Conservation (phyloP, 192 early-diverging fungal species). For the Coemansia sp. region DNA sequence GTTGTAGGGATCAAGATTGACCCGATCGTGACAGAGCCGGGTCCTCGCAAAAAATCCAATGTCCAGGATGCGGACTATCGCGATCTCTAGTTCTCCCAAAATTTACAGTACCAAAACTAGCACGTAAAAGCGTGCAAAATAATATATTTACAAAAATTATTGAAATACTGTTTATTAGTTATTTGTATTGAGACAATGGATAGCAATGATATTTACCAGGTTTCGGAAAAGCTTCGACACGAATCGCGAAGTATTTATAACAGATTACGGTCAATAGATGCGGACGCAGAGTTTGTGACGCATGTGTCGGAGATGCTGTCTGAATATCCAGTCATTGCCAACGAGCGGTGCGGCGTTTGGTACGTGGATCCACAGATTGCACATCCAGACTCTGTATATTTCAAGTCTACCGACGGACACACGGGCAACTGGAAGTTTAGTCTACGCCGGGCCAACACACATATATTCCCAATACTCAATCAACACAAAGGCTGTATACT, state of each 20-base stretch:
- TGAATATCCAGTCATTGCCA: constrained; percentile 67
- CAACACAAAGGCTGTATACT: constrained; percentile 68
- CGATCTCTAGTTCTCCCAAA: constrained; percentile 22
- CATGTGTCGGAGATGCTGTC: constrained; percentile 59
- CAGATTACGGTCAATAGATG: constrained; percentile 72
- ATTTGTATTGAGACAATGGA: not conserved
- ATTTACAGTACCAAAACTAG: not conserved
- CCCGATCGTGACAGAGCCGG: constrained; percentile 5
- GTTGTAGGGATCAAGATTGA: not conserved
- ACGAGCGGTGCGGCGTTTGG: constrained; percentile 88
- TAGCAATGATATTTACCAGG: constrained; percentile 10
- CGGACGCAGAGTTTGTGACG: constrained; percentile 73
- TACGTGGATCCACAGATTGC: constrained; percentile 71
- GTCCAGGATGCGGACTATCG: constrained; percentile 45
- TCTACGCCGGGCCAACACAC: constrained; percentile 75
- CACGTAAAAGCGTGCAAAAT: not conserved
- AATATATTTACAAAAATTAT: not conserved
- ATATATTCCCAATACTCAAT: constrained; percentile 62
- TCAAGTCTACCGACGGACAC: constrained; percentile 95
- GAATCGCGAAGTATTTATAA: constrained; percentile 62
- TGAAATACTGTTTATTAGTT: not conserved
- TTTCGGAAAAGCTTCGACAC: constrained; percentile 15
- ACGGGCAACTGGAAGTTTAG: constrained; percentile 82
- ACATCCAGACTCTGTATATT: constrained; percentile 69
- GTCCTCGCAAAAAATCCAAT: constrained; percentile 1